A percentile compares a stretch with the other conserved stretches of the same genome.
Conservation (phyloP, 2,329 filamentous ascomycete species). For the Xylariales sp. region DNA sequence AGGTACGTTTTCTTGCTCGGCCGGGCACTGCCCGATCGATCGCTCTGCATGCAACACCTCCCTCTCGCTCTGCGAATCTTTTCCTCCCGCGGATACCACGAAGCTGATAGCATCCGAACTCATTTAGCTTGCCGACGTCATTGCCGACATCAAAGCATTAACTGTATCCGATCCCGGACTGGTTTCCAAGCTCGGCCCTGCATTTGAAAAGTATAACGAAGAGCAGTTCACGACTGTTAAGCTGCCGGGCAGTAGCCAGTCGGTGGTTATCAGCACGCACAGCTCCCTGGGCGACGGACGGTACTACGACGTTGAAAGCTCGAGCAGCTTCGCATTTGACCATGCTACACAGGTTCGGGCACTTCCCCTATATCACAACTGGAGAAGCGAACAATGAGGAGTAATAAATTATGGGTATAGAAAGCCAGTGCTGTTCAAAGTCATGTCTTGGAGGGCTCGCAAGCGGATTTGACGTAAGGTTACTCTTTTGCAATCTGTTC, state of each 20-base stretch:
- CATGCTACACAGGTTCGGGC: slow-evolving; percentile 79
- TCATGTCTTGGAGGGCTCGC: slow-evolving; percentile 69
- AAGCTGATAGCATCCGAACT: not conserved
- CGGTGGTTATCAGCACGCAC: slow-evolving; percentile 82
- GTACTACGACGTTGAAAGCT: slow-evolving; percentile 88
- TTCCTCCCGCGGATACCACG: not conserved
- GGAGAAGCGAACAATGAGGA: slow-evolving; percentile 3
- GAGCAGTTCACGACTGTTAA: slow-evolving; percentile 87
- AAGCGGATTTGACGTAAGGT: slow-evolving; percentile 74
- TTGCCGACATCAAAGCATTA: slow-evolving; percentile 87
- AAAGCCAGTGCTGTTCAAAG: slow-evolving; percentile 82
- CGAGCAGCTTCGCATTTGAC: slow-evolving; percentile 84
- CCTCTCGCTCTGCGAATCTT: not conserved
- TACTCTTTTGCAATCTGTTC: too few species aligned
- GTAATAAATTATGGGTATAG: too few species aligned
- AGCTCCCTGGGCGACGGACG: slow-evolving; percentile 75
- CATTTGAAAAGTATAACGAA: slow-evolving; percentile 94
- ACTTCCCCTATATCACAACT: slow-evolving; percentile 45
- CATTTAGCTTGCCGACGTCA: slow-evolving; percentile 75
- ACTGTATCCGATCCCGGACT: slow-evolving; percentile 66
- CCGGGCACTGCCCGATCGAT: slow-evolving; percentile 6
- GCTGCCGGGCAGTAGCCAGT: slow-evolving; percentile 78
- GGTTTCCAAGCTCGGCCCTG: slow-evolving; percentile 69
- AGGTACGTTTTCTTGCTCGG: slow-evolving; percentile 56
- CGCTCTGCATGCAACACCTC: not conserved